Evolutionary conservation across 129 eudicot genomes (phyloP).

Genomic region (Artemisia annua): DNA sequence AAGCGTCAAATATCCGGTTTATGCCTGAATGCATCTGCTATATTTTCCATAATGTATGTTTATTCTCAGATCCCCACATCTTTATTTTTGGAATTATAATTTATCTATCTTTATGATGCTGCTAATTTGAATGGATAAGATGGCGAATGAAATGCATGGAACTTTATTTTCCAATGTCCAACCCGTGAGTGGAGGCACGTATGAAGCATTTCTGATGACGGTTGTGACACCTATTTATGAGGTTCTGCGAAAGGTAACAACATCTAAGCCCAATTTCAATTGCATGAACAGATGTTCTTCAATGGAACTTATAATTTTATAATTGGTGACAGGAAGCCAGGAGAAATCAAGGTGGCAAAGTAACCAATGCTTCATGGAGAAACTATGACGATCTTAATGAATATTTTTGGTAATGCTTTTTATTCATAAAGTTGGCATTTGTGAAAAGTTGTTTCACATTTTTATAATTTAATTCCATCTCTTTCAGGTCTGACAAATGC

Average conservation of each 20-base stretch:
- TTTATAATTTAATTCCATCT: conserved; percentile 20
- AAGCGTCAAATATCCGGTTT: conserved; percentile 97
- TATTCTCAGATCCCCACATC: background rate
- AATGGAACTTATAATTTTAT: conserved; percentile 12
- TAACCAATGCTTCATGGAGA: conserved; percentile 96
- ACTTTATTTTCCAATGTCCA: conserved; percentile 66
- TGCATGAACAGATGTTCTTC: background rate
- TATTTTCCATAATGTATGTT: conserved; percentile 85
- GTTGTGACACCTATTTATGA: conserved; percentile 89
- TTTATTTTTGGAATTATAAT: conserved; percentile 3
- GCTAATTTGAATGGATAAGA: conserved; percentile 49
- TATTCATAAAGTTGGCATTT: conserved; percentile 7
- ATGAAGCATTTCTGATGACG: conserved; percentile 72
- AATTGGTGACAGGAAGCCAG: conserved; percentile 67
- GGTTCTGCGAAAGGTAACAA: conserved; percentile 77
- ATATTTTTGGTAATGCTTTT: conserved; percentile 76
- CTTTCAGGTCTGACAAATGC: conserved; percentile 76
- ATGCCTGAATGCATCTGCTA: conserved; percentile 99
- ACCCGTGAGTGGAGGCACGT: conserved; percentile 75
- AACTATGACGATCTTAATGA: conserved; percentile 97
- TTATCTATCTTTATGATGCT: conserved; percentile 13
- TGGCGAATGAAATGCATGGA: conserved; percentile 83
- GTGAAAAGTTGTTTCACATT: background rate
- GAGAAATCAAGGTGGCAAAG: conserved; percentile 84
- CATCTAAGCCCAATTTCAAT: background rate